Evolutionary conservation across 129 eudicot genomes (phyloP).

Genomic region (Flaveria robusta): DNA sequence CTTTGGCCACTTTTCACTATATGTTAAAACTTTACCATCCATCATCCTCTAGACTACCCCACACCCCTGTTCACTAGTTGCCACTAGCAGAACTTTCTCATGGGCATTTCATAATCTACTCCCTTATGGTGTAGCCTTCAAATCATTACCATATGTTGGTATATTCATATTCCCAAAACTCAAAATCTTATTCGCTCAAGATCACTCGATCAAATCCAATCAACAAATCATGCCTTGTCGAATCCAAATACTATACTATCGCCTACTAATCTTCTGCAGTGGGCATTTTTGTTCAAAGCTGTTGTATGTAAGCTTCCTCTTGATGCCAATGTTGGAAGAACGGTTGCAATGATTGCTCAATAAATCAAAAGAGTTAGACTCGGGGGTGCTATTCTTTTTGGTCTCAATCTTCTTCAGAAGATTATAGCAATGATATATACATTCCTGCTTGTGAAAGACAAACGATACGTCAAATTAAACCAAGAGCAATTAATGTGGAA

Average conservation of each 20-base stretch:
- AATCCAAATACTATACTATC: conserved; percentile 20
- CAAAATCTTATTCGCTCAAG: conserved; percentile 26
- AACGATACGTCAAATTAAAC: conserved; percentile 21
- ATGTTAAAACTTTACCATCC: conserved; percentile 44
- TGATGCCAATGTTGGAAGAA: conserved; percentile 40
- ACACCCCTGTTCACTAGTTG: conserved; percentile 46
- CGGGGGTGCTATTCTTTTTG: conserved; percentile 49
- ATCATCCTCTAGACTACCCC: conserved; percentile 23
- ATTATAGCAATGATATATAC: conserved; percentile 47
- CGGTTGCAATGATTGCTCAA: conserved; percentile 36
- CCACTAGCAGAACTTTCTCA: conserved; percentile 40
- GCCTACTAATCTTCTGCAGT: conserved; percentile 31
- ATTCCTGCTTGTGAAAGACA: conserved; percentile 47
- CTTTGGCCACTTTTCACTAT: conserved; percentile 37
- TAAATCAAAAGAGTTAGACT: conserved; percentile 26
- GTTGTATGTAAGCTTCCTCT: conserved; percentile 54
- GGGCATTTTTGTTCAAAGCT: conserved; percentile 44
- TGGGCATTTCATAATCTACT: conserved; percentile 31
- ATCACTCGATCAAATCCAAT: conserved; percentile 42
- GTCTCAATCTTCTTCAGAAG: conserved; percentile 46
- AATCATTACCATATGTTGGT: conserved; percentile 53
- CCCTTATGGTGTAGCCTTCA: conserved; percentile 28
- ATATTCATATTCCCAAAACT: conserved; percentile 29
- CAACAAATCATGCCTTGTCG: conserved; percentile 39
- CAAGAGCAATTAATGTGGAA: neutral